A percentile compares a stretch with the other conserved stretches of the same genome.
Evolutionary conservation across 2,329 filamentous ascomycete genomes (phyloP).

Genomic region (Cladophialophora chaetospira): DNA sequence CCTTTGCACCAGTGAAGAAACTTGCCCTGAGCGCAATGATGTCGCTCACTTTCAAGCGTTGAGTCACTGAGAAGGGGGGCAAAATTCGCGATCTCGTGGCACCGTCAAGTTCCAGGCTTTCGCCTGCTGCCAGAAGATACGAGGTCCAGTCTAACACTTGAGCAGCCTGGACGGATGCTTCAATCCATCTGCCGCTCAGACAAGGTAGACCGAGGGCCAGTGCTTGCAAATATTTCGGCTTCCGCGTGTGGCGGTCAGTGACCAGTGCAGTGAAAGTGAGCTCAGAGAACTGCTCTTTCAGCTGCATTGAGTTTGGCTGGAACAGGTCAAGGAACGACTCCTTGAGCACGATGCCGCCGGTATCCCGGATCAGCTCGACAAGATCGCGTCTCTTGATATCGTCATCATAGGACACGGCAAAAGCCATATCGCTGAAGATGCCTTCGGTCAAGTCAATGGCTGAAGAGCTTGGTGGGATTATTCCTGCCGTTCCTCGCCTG

Average conservation of each 20-base stretch:
- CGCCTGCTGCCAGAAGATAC: constrained; percentile 83
- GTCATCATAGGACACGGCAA: constrained; percentile 76
- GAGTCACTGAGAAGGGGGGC: constrained; percentile 45
- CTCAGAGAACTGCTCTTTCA: constrained; percentile 56
- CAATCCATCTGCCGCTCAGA: constrained; percentile 78
- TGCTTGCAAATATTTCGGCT: constrained; percentile 91
- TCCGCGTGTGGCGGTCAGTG: constrained; percentile 80
- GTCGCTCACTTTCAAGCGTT: constrained; percentile 57
- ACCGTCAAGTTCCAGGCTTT: constrained; percentile 73
- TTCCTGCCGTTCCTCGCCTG: constrained; percentile 14
- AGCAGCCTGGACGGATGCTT: constrained; percentile 65
- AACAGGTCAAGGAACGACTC: constrained; percentile 84
- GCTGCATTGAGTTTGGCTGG: constrained; percentile 48
- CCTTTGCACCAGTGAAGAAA: constrained; percentile 64
- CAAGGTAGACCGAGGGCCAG: constrained; percentile 87
- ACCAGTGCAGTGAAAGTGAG: constrained; percentile 83
- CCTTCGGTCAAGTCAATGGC: constrained; percentile 33
- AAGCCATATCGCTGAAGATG: constrained; percentile 79
- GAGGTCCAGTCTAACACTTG: constrained; percentile 71
- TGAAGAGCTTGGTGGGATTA: constrained; percentile 18
- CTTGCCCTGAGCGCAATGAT: constrained; percentile 63
- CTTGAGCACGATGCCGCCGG: constrained; percentile 72
- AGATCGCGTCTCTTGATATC: constrained; percentile 60
- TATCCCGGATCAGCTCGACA: constrained; percentile 63
- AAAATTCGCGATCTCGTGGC: constrained; percentile 76